Evolutionary conservation across 352 stramenopile genomes (phyloP).

Genomic region (Phytophthora hibernalis): DNA sequence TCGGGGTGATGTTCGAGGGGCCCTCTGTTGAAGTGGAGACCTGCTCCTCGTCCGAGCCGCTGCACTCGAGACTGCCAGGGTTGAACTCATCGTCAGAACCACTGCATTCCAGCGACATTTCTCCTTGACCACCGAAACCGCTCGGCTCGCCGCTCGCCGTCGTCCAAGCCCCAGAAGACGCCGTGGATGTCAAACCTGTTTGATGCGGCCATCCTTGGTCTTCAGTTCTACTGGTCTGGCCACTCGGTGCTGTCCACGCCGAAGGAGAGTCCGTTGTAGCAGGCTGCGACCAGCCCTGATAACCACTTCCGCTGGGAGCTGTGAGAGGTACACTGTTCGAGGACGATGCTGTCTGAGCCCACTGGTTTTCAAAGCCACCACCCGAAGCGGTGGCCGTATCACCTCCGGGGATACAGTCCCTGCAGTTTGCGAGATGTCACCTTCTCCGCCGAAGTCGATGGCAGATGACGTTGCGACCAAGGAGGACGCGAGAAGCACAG

Average conservation of each 20-base stretch:
- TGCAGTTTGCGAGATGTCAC: slow-evolving; percentile 20
- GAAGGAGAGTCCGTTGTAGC: background rate
- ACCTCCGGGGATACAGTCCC: slow-evolving; percentile 17
- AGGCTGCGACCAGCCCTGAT: slow-evolving; percentile 8
- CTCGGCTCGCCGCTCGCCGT: background rate
- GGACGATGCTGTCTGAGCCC: slow-evolving; percentile 16
- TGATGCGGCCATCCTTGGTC: background rate
- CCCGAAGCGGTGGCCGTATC: slow-evolving; percentile 1
- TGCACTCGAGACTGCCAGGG: slow-evolving; percentile 28
- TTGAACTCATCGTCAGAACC: slow-evolving; percentile 9
- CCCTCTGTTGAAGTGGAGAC: background rate
- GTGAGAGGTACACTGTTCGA: slow-evolving; percentile 21
- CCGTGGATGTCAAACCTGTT: slow-evolving; percentile 4
- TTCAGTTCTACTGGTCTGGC: background rate
- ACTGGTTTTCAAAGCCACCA: slow-evolving; percentile 6
- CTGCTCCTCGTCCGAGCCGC: slow-evolving; percentile 24
- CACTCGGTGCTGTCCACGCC: slow-evolving; percentile 1
- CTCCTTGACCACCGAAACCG: background rate
- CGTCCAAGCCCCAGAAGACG: background rate
- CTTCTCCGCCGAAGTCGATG: slow-evolving; percentile 20
- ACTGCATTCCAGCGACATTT: slow-evolving; percentile 10
- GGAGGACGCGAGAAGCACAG: slow-evolving; percentile 17
- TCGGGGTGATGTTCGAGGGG: slow-evolving; percentile 9
- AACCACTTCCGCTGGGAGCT: slow-evolving; percentile 1
- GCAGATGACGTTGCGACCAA: slow-evolving; percentile 13